Percentiles rank a stretch among this genome's conserved stretches.
phyloP scores from a whole-genome alignment of 225 moss, liverwort and hornwort genomes.

The Climacium dendroides region DNA sequence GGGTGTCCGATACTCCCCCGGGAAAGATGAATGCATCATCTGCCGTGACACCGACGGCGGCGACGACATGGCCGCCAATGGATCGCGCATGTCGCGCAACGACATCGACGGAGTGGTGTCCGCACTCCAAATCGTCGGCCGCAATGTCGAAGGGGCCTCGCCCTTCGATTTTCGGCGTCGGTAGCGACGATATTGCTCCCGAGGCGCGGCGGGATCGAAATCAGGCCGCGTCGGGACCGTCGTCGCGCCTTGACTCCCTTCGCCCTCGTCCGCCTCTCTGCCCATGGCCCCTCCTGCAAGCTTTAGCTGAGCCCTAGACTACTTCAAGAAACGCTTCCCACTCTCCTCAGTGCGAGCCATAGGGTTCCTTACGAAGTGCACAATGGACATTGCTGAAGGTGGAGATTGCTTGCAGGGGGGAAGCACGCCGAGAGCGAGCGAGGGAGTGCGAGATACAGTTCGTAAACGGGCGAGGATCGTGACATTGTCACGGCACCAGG shows the following conservation, averaged over 20 bases:
- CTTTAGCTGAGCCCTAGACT: background rate
- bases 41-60: slow-evolving; percentile 27
- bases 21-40: slow-evolving; percentile 15
- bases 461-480: background rate
- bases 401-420: background rate
- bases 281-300: slow-evolving; percentile 19
- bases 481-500: background rate
- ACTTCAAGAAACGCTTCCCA: background rate
- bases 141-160: background rate
- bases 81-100: slow-evolving; percentile 28
- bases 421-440: background rate
- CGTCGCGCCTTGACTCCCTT: background rate
- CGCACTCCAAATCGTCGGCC: background rate
- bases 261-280: slow-evolving; percentile 33
- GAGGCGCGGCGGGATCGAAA: slow-evolving; percentile 21
- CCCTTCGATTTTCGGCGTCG: slow-evolving; percentile 18
- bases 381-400: background rate
- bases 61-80: slow-evolving; percentile 16
- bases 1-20: slow-evolving; percentile 26
- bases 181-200: slow-evolving; percentile 52
- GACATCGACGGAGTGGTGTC: slow-evolving; percentile 6
- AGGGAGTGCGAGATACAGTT: background rate
- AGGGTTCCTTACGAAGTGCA: background rate
- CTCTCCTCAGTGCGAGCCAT: background rate
- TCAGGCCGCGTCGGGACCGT: background rate